Conservation (phyloP, 108 stramenopile species). For the Skeletonema potamos region DNA sequence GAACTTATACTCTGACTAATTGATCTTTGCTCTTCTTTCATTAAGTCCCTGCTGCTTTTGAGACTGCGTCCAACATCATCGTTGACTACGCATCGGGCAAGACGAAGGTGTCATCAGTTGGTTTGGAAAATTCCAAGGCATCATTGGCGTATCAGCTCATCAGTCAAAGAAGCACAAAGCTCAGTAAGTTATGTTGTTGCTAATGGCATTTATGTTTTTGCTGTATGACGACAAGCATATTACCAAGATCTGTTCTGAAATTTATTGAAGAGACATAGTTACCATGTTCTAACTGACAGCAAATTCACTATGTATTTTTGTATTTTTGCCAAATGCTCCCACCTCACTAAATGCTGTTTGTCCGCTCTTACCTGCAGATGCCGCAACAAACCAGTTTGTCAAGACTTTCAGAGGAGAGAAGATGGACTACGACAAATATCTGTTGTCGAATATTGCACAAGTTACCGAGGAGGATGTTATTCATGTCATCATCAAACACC, state of each 20-base stretch:
- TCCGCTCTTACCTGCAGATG: conserved; percentile 3
- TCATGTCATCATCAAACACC: conserved; percentile 28
- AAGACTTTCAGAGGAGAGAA: conserved; percentile 36
- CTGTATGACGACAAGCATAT: conserved; percentile 30
- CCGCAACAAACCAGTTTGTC: conserved; percentile 37
- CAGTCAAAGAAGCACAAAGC: conserved; percentile 35
- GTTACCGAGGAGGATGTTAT: conserved; percentile 35
- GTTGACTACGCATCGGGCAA: conserved; percentile 37
- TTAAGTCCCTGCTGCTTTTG: conserved; percentile 33
- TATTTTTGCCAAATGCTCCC: neutral
- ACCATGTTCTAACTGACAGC: conserved; percentile 9
- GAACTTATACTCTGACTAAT: too few species aligned
- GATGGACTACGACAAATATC: conserved; percentile 35
- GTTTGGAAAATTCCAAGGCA: conserved; percentile 47
- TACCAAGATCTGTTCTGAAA: conserved; percentile 44
- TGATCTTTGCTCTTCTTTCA: neutral
- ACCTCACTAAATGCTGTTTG: neutral
- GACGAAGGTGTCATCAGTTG: conserved; percentile 16
- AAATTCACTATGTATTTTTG: neutral
- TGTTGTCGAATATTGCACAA: conserved; percentile 20
- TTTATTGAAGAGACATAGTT: conserved; percentile 17
- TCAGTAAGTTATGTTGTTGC: conserved; percentile 23
- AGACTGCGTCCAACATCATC: conserved; percentile 41
- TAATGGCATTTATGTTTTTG: neutral
- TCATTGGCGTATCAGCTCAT: conserved; percentile 48